Percentiles rank a stretch among this genome's conserved stretches.
phyloP scores from a whole-genome alignment of 495 filamentous ascomycete genomes.

The Trypethelium eluteriae region DNA sequence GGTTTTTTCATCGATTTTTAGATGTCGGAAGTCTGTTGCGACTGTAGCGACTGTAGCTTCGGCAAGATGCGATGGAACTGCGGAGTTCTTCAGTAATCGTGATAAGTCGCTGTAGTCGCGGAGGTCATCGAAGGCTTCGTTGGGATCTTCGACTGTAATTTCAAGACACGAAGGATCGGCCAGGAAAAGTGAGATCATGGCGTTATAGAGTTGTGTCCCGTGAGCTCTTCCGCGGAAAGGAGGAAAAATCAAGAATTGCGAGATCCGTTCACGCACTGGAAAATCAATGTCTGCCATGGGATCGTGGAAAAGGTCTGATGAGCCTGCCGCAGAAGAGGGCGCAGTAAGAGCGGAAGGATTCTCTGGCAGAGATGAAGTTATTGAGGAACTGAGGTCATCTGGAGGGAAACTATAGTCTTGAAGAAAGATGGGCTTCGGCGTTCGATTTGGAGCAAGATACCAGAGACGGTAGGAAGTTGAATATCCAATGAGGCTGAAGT shows the following conservation, averaged over 20 bases:
- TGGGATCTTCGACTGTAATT: slow-evolving; percentile 92
- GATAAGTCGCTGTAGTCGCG: slow-evolving; percentile 72
- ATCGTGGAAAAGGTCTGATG: slow-evolving; percentile 10
- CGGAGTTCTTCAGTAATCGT: not conserved
- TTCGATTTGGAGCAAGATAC: not conserved
- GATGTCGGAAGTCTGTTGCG: slow-evolving; percentile 42
- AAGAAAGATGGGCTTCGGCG: slow-evolving; percentile 17
- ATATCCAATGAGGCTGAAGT: slow-evolving; percentile 76
- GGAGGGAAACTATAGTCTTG: not conserved
- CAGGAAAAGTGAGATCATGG: slow-evolving; percentile 60
- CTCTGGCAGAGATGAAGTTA: slow-evolving; percentile 37
- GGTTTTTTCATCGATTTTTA: slow-evolving; percentile 45
- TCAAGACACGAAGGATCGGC: slow-evolving; percentile 59
- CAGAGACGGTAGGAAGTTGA: slow-evolving; percentile 81
- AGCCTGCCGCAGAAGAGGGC: slow-evolving; percentile 35
- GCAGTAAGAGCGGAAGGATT: slow-evolving; percentile 37
- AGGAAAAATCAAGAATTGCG: slow-evolving; percentile 89
- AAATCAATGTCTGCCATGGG: slow-evolving; percentile 32
- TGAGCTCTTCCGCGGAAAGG: slow-evolving; percentile 74
- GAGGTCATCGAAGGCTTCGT: slow-evolving; percentile 85
- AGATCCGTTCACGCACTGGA: slow-evolving; percentile 71
- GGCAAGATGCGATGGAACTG: slow-evolving; percentile 35
- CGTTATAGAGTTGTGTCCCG: slow-evolving; percentile 71
- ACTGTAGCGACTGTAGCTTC: slow-evolving; percentile 47
- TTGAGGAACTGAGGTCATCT: slow-evolving; percentile 10